phyloP scores from a whole-genome alignment of 495 filamentous ascomycete species.

The Staphylotrichum longicolle region DNA sequence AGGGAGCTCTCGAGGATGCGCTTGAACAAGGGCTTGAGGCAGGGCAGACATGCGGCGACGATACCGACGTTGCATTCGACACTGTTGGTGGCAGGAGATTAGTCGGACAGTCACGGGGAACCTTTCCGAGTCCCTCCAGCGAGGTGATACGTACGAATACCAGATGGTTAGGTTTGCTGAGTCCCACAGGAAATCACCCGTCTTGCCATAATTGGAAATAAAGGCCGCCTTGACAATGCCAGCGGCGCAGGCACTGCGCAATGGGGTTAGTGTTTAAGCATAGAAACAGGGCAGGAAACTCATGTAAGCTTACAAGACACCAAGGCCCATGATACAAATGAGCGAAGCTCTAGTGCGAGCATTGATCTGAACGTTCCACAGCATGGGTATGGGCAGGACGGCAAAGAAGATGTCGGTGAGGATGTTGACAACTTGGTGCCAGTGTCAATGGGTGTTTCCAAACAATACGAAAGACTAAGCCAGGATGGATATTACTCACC shows the following conservation, averaged over 20 bases:
- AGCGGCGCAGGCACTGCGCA: background rate
- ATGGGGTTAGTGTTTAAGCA: too few species aligned
- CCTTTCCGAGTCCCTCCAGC: too few species aligned
- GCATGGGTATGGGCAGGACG: background rate
- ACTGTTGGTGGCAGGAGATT: background rate
- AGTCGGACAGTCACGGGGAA: too few species aligned
- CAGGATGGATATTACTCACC: too few species aligned
- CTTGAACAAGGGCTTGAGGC: slow-evolving; percentile 23
- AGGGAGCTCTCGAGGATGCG: slow-evolving; percentile 25
- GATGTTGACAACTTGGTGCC: slow-evolving; percentile 26
- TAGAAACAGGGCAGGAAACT: too few species aligned
- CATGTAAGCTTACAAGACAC: background rate
- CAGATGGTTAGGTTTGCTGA: slow-evolving; percentile 37
- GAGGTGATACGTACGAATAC: background rate
- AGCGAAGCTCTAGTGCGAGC: background rate
- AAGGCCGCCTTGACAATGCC: slow-evolving; percentile 42
- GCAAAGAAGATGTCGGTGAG: background rate
- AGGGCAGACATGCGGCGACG: slow-evolving; percentile 24
- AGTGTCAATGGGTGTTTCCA: too few species aligned
- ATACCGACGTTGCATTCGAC: slow-evolving; percentile 28
- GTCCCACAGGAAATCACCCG: slow-evolving; percentile 47
- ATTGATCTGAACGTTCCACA: background rate
- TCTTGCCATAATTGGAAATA: slow-evolving; percentile 38
- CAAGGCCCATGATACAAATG: background rate
- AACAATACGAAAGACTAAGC: too few species aligned